phyloP scores from a whole-genome alignment of 2,329 filamentous ascomycete species.

The Neopestalotiopsis clavispora region DNA sequence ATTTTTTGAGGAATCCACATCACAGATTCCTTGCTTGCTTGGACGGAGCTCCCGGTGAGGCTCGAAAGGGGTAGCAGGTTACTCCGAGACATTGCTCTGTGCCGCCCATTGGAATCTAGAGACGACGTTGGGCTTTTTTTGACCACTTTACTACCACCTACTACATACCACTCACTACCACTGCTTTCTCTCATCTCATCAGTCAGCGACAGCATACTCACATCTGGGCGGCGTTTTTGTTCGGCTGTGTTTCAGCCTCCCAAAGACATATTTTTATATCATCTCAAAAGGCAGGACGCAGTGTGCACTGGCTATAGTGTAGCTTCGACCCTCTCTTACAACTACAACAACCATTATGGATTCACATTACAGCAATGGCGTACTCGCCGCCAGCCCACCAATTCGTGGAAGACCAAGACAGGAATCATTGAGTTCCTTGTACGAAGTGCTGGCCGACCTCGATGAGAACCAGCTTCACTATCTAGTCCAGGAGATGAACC shows the following conservation, averaged over 20 bases:
- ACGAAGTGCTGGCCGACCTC: conserved; percentile 19
- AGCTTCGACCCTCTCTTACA: background rate
- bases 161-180: background rate
- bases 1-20: background rate
- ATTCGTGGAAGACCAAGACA: conserved; percentile 1
- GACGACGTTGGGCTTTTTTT: background rate
- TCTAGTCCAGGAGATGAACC: conserved; percentile 20
- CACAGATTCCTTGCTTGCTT: background rate
- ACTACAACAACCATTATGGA: background rate
- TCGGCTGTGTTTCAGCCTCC: background rate
- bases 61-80: background rate
- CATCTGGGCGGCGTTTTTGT: background rate
- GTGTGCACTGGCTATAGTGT: background rate
- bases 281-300: background rate
- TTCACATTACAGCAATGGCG: background rate
- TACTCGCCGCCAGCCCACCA: background rate
- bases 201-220: background rate
- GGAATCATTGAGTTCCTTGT: conserved; percentile 16
- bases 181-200: background rate
- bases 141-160: background rate
- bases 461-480: conserved; percentile 20
- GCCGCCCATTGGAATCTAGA: background rate
- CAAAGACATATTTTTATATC: background rate
- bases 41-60: conserved; percentile 1
- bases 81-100: background rate